A percentile compares a stretch with the other conserved stretches of the same genome.
phyloP scores from a whole-genome alignment of 768 basidiomycete genomes.

The Serpula lacrymans region DNA sequence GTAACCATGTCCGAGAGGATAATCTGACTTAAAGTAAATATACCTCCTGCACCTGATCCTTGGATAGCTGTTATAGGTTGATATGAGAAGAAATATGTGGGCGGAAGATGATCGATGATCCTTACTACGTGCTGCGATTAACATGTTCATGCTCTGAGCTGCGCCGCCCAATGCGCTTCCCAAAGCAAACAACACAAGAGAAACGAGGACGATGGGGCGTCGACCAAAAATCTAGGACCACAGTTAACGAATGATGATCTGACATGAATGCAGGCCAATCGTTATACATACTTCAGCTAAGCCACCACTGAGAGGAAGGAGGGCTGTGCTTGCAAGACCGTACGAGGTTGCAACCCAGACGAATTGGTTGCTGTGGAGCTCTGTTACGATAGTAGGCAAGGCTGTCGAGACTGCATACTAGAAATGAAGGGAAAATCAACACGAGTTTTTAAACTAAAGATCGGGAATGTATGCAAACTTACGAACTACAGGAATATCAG shows the following conservation, averaged over 20 bases:
- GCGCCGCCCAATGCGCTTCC: slow-evolving; percentile 44
- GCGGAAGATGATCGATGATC: not conserved
- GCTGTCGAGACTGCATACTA: slow-evolving; percentile 37
- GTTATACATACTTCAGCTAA: slow-evolving; percentile 26
- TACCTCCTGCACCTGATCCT: slow-evolving; percentile 39
- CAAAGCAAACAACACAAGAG: slow-evolving; percentile 34
- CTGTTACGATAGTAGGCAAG: slow-evolving; percentile 38
- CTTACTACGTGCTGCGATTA: slow-evolving; percentile 39
- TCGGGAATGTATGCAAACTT: too few species aligned
- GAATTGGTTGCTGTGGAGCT: slow-evolving; percentile 35
- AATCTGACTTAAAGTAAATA: slow-evolving; percentile 36
- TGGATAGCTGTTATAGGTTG: slow-evolving; percentile 28
- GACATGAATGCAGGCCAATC: too few species aligned
- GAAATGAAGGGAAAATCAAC: slow-evolving; percentile 11
- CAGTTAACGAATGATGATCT: slow-evolving; percentile 3
- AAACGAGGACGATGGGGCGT: slow-evolving; percentile 24
- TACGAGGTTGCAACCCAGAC: slow-evolving; percentile 47
- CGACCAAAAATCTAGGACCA: slow-evolving; percentile 36
- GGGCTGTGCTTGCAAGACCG: slow-evolving; percentile 36
- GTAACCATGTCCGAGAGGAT: slow-evolving; percentile 45
- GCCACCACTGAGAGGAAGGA: slow-evolving; percentile 38
- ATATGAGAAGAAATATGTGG: not conserved
- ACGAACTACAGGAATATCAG: too few species aligned
- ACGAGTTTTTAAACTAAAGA: too few species aligned
- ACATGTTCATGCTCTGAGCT: slow-evolving; percentile 35